phyloP scores from a whole-genome alignment of 768 basidiomycete genomes.

The Pholiota molesta region DNA sequence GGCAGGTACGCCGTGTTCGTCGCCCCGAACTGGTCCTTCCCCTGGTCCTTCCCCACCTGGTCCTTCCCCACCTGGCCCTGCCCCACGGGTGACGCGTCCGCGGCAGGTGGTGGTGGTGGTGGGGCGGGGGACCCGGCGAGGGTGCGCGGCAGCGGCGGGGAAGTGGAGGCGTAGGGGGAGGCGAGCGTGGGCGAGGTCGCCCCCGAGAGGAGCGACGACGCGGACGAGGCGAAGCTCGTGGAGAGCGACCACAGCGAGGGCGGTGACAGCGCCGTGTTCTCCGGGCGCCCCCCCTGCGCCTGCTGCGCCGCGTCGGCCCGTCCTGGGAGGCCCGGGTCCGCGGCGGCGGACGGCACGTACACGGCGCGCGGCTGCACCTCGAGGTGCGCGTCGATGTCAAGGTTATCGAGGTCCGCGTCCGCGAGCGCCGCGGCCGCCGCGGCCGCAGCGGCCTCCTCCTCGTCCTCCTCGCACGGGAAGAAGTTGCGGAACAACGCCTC shows the following conservation, averaged over 20 bases:
- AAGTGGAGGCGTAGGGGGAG: constrained; percentile 13
- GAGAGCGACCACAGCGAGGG: constrained; percentile 41
- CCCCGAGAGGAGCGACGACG: constrained; percentile 36
- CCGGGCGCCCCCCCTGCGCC: not conserved
- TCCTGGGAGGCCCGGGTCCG: too few species aligned
- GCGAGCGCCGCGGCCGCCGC: too few species aligned
- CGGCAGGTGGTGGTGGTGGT: too few species aligned
- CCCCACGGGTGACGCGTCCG: too few species aligned
- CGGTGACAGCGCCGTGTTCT: not conserved
- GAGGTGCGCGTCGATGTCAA: constrained; percentile 25
- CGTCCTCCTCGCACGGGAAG: constrained; percentile 76
- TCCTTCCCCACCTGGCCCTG: too few species aligned
- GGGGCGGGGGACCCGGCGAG: constrained; percentile 17
- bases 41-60: too few species aligned
- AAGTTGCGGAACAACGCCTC: constrained; percentile 89
- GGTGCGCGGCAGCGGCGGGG: constrained; percentile 28
- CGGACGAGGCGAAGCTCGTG: constrained; percentile 47
- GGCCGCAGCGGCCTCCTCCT: too few species aligned
- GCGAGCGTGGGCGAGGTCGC: constrained; percentile 11
- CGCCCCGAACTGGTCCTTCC: constrained; percentile 52
- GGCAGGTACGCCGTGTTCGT: constrained; percentile 65
- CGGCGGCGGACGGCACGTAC: constrained; percentile 7
- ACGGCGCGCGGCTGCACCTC: constrained; percentile 14
- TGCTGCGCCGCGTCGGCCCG: not conserved
- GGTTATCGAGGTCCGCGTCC: constrained; percentile 18